These are phyloP conservation scores for Plantago ovata DNA, from an alignment of 257 asterid genomes.

Conservation along the genomic window DNA sequence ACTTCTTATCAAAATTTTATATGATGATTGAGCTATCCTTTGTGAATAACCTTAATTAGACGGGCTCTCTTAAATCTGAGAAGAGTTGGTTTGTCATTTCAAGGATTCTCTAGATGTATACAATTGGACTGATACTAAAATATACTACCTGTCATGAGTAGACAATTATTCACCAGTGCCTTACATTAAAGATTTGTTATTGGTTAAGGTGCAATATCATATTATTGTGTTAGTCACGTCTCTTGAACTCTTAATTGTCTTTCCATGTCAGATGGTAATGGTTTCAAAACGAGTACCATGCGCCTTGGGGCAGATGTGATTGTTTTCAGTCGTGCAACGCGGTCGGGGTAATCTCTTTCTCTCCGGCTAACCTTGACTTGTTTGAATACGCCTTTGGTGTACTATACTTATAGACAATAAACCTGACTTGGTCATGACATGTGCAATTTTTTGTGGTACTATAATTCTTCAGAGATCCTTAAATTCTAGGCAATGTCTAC, in stretches of 20 bases:
- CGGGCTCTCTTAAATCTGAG: too few relatives aligned
- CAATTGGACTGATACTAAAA: too few relatives aligned
- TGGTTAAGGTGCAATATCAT: not conserved
- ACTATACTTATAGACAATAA: conserved; percentile 1
- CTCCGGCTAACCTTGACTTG: conserved; percentile 17
- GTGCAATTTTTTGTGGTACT: conserved; percentile 12
- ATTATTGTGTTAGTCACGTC: not conserved
- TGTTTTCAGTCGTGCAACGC: conserved; percentile 72
- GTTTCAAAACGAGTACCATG: conserved; percentile 98
- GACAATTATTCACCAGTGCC: too few relatives aligned
- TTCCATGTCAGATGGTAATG: conserved; percentile 75
- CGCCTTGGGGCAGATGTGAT: conserved; percentile 89
- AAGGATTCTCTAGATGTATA: too few relatives aligned
- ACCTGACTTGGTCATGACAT: conserved; percentile 8
- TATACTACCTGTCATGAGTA: too few relatives aligned
- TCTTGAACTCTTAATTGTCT: conserved; percentile 24
- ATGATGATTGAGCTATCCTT: too few relatives aligned
- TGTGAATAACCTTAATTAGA: too few relatives aligned
- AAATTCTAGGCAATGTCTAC: not conserved
- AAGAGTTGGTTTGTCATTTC: too few relatives aligned
- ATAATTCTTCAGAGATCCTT: too few relatives aligned
- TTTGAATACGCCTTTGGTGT: conserved; percentile 17
- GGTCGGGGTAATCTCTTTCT: conserved; percentile 51
- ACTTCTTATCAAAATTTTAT: too few relatives aligned
- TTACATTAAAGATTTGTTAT: too few relatives aligned